Base-by-base conservation (phyloP, 805 yeast species). In the Teunomyces atbi region DNA sequence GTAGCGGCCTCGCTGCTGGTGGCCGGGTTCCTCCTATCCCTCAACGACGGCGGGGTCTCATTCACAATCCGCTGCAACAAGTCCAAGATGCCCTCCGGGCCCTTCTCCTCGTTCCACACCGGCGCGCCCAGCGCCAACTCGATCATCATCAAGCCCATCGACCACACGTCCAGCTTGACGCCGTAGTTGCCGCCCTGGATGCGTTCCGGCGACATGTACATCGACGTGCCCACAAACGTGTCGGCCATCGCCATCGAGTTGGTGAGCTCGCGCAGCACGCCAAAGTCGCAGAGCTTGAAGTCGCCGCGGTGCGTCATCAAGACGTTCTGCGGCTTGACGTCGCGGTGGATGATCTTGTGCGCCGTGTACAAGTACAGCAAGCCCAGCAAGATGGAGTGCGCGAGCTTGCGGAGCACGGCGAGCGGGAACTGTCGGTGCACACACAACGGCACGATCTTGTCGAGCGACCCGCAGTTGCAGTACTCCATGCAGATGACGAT, bases 161-260 rank as follows among this genome's bases (percentile, higher is more conserved):
- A 89, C 99, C 99, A 94, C 10, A 94, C 92, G 64, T 94, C 99
- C 32, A 96, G 92, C 55, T 91, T 90, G n/a, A 91, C 84, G 6
- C 96, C 86, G 66, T 94, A 94, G 7, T 84, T 84, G 36, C 88
- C 89, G 15, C 99, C 99, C 66, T 90, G 96, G 45, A 94, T 92
- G 51, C 99, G 77, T 59, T 94, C 99, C 0, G 99, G 99, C 1
- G 96, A 87, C 77, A 94, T 94, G 62, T 94, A 94, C 0, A 96
- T 89, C 1, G 97, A 89, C 0, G 99, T 94, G 1, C 99, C 99
- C 7, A 94, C 98, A 73, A 94, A 94, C 0, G 99, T 94, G 59
- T 94, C 97, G 0, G 97, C 99, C 71, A 70, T 66, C 26, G 76
- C 76, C 48, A 94, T 79, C 1, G 99, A 94, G 65, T 92, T 90